Conservation (phyloP, 202 grass and related monocot genomes). For the Saccharum hybrid region DNA sequence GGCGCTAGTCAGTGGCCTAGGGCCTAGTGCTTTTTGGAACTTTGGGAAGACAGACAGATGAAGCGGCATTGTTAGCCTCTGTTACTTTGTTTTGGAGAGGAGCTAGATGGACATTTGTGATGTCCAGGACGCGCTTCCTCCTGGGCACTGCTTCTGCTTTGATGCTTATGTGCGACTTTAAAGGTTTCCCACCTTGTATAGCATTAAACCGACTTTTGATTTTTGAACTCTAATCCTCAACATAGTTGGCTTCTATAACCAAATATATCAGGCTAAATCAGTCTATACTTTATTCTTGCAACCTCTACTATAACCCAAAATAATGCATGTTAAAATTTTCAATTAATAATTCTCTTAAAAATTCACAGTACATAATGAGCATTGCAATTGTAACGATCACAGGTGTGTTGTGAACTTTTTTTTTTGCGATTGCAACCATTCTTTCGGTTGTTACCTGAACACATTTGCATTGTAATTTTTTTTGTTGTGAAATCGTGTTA, state of each 20-base stretch:
- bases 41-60: not conserved
- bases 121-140: not conserved
- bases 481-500: not conserved
- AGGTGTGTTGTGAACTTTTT: not conserved
- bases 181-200: not conserved
- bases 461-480: slow-evolving; percentile 14
- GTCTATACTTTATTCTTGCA: slow-evolving; percentile 2
- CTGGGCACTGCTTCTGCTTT: not conserved
- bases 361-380: not conserved
- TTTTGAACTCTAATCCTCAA: slow-evolving; percentile 19
- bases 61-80: not conserved
- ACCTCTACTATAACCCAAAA: slow-evolving; percentile 1
- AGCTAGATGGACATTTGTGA: not conserved
- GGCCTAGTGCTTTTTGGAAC: not conserved
- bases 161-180: not conserved
- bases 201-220: not conserved
- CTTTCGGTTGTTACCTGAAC: not conserved
- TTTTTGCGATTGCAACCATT: not conserved
- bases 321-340: not conserved
- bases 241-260: slow-evolving; percentile 6
- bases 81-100: not conserved
- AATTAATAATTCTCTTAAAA: not conserved
- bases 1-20: not conserved
- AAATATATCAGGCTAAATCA: not conserved
- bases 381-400: not conserved